phyloP scores from a whole-genome alignment of 176 grass and related monocot species.

The Bonia amplexicaulis region DNA sequence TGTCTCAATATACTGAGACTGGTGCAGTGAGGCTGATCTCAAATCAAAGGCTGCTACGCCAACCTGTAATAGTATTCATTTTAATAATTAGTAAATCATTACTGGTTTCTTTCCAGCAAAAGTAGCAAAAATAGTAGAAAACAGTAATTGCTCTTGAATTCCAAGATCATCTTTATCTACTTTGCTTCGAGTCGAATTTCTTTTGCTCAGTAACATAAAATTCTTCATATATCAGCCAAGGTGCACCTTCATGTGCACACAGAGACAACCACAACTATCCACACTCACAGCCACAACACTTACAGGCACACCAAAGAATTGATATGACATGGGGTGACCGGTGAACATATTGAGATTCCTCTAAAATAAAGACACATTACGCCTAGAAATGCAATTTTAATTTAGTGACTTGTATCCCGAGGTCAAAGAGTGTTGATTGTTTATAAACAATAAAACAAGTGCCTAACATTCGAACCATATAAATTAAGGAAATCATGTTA shows the following conservation, averaged over 20 bases:
- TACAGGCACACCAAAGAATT: not conserved
- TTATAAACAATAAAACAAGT: not conserved
- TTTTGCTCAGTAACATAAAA: not conserved
- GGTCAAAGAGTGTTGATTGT: not conserved
- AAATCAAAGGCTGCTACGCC: conserved; percentile 88
- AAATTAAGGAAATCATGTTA: not conserved
- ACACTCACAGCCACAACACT: conserved; percentile 5
- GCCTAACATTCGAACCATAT: not conserved
- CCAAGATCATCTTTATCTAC: not conserved
- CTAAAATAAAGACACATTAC: not conserved
- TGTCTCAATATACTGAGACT: conserved; percentile 97
- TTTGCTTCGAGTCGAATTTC: not conserved
- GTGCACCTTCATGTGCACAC: not conserved
- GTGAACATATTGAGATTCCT: conserved; percentile 1
- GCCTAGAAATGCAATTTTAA: not conserved
- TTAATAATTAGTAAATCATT: not conserved
- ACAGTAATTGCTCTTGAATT: not conserved
- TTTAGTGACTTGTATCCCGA: not conserved
- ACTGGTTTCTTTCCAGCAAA: not conserved
- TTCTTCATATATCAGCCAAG: not conserved
- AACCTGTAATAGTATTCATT: conserved; percentile 47
- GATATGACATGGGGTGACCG: not conserved
- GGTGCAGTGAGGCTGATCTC: conserved; percentile 79
- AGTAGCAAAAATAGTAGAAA: not conserved
- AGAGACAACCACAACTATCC: not conserved